Conservation (phyloP, 805 yeast species). For the Zygosaccharomyces siamensis region DNA sequence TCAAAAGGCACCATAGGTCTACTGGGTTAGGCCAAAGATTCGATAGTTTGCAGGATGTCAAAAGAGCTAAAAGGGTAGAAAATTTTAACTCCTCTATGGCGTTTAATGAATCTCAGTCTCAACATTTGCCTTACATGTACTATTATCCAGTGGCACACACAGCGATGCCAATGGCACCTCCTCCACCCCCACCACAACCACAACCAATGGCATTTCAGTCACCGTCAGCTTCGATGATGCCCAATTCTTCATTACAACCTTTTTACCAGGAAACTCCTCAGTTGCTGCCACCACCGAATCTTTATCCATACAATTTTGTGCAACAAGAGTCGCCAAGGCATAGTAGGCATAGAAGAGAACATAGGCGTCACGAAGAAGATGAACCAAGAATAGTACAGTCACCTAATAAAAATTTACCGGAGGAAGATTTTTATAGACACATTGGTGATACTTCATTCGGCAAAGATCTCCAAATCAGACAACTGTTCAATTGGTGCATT, state of each 20-base stretch:
- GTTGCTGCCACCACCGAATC: conserved; percentile 27
- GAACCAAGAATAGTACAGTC: conserved; percentile 26
- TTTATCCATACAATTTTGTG: conserved; percentile 22
- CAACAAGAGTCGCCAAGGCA: conserved; percentile 10
- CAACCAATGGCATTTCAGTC: conserved; percentile 7
- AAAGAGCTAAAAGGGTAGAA: conserved; percentile 31
- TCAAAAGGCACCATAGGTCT: conserved; percentile 31
- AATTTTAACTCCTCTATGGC: conserved; percentile 32
- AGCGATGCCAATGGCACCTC: conserved; percentile 20
- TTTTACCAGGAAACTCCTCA: conserved; percentile 21
- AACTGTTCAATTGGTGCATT: conserved; percentile 33
- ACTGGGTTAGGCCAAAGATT: conserved; percentile 32
- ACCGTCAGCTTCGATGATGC: conserved; percentile 20
- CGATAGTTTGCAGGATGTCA: conserved; percentile 28
- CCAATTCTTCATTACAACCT: conserved; percentile 30
- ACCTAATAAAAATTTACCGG: conserved; percentile 33
- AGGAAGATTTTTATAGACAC: conserved; percentile 32
- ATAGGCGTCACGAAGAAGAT: conserved; percentile 7
- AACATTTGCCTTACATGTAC: conserved; percentile 25
- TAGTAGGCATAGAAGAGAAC: conserved; percentile 13
- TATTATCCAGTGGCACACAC: conserved; percentile 23
- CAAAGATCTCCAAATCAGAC: conserved; percentile 28
- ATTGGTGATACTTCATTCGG: conserved; percentile 29
- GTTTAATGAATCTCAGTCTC: conserved; percentile 5
- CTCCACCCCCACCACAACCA: conserved; percentile 19